Conservation (phyloP, 208 protist genomes). For the Herpetomonas tarakana region DNA sequence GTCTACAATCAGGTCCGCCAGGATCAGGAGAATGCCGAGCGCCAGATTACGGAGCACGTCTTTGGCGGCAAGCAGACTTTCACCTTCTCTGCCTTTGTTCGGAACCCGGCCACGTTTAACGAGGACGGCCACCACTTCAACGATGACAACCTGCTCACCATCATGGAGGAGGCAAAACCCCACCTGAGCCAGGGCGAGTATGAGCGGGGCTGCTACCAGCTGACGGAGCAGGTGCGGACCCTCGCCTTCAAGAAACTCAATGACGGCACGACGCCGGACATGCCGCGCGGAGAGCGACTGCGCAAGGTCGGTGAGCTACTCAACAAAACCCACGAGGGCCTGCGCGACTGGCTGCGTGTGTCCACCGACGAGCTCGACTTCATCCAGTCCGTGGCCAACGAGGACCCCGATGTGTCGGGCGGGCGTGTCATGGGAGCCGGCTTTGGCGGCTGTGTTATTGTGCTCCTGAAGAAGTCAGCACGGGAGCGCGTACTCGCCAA, state of each 20-base stretch:
- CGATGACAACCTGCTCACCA: slow-evolving; percentile 43
- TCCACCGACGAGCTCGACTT: slow-evolving; percentile 81
- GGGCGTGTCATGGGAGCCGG: slow-evolving; percentile 89
- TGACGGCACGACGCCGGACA: slow-evolving; percentile 12
- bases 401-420: slow-evolving; percentile 64
- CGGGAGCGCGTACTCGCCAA: slow-evolving; percentile 45
- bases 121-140: slow-evolving; percentile 39
- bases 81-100: slow-evolving; percentile 63
- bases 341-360: slow-evolving; percentile 74
- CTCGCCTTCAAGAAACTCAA: slow-evolving; percentile 55
- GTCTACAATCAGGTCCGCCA: slow-evolving; percentile 67
- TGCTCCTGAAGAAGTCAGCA: slow-evolving; percentile 46
- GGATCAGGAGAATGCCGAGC: slow-evolving; percentile 63
- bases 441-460: slow-evolving; percentile 87
- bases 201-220: slow-evolving; percentile 60
- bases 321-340: slow-evolving; percentile 60
- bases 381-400: slow-evolving; percentile 55
- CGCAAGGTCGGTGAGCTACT: slow-evolving; percentile 45
- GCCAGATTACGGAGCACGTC: slow-evolving; percentile 52
- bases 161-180: slow-evolving; percentile 44
- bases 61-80: slow-evolving; percentile 43
- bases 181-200: slow-evolving; percentile 51
- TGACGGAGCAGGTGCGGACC: slow-evolving; percentile 68
- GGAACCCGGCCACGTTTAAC: slow-evolving; percentile 45
- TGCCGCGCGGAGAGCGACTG: slow-evolving; percentile 53